Base-by-base conservation (phyloP, 2,329 filamentous ascomycete species). In the Monilinia laxa region DNA sequence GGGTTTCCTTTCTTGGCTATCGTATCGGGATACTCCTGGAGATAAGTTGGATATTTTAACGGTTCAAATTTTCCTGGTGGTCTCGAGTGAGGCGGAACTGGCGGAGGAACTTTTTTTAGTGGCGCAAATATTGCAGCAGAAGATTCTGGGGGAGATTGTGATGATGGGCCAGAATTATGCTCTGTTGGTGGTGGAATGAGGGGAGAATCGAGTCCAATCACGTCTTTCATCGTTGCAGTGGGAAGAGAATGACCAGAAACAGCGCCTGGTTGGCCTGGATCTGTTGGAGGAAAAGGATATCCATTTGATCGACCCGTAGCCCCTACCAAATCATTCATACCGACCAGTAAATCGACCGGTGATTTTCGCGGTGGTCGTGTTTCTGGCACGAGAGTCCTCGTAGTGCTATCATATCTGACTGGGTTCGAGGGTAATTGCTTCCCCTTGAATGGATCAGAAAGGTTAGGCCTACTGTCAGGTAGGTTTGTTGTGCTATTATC, bases 51-150 rank as follows among this genome's bases (percentile, higher is more conserved):
- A 68, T 78, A 78, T 35, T 75, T 73, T 16, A 76, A 68, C 18
- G 80, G 78, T 57, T 81, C 78, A 14, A 80, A 75, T 64, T 75
- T 76, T 74, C 67, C 47, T 23, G 71, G 56, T 40, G 66, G 60
- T 56, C 55, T 69, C 35, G 68, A 60, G 65, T 71, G 72, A 35
- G 72, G 73, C 31, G 74, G 73, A 20, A 71, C 70, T 59, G 78
- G 69, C 25, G 78, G 76, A 65, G 77, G 76, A 57, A 53, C 73
- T 40, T 67, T 73, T 38, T 64, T 67, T 7, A 65, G 52, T 23
- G 60, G 55, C 35, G 56, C 23, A 16, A 60, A 65, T 23, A 18
- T 14, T n/a, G 64, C 12, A 40, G 38, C 23, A 3, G 47, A 52
- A 20, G 23, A 18, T 4, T 60, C 58, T 16, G 51, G 14, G 20